Base-by-base conservation (phyloP, 805 yeast species). In the Cyberlindnera petersonii region DNA sequence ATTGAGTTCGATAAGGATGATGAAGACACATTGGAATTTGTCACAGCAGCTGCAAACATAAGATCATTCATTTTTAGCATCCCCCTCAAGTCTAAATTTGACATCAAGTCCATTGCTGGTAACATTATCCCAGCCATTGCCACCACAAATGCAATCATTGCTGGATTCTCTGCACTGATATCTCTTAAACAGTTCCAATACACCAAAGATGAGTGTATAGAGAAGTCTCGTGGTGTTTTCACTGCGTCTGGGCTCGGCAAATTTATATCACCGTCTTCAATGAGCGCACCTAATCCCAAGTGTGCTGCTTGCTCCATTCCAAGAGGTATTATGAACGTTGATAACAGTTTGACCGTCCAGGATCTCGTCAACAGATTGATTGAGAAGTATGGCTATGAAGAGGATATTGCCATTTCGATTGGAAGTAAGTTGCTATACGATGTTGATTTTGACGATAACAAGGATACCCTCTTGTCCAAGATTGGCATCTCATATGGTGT, bases 121-220 rank as follows among this genome's bases (percentile, higher is more conserved):
- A 93, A 91, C 60, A 93, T 93, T 52, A 93, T 93, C 28, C 98
- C 99, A 0, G 98, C 98, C 0, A 89, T 94, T 50, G 98, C 98
- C 6, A 93, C 98, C 2, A 91, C 97, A 4, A 93, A 93, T 60
- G 98, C 98, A 1, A 82, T 93, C 11, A 81, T 93, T 50, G 88
- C 96, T 0, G 98, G 98, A 0, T 74, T 87, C 49, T 82, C 93
- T 13, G 80, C 88, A 4, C 58, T 91, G 27, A 77, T 82, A 26
- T 83, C 95, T 0, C 63, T 88, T 33, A 74, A 76, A 58, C 59
- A 77, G 38, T 53, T 82, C 32, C 51, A 49, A 40, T 44, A 46
- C 65, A 48, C 44, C 1, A 51, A 54, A 2, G 48, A 59, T 21
- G 59, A 61, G 3, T 59, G 61, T 11, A 48, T 60, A 8, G 46